Base-by-base conservation (phyloP, 331 rosid species). In the Quercus lobata region DNA sequence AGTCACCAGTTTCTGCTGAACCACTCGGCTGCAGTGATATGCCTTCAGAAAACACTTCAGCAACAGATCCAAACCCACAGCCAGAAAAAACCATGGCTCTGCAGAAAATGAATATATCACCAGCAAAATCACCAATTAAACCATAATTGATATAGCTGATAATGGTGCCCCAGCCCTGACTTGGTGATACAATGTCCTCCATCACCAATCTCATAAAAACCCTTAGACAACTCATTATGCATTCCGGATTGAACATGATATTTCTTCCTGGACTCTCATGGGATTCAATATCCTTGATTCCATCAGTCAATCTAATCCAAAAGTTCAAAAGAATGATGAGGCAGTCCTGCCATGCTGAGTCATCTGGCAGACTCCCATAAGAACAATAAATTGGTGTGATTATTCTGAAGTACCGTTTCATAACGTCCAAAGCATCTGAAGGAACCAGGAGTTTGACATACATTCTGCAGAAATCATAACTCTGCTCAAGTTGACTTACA, bases 281-380 rank as follows among this genome's bases (percentile, higher is more conserved):
- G 69, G 76, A 80, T 29, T 79, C 76, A 78, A 89, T 86, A 72
- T 88, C 92, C 84, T 84, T 89, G 91, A 96, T 88, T 84, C 90
- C 98, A 73, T 90, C 97, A 25, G 89, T 44, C 84, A 96, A 86
- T 83, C 93, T 85, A 84, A 87, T 85, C 97, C 97, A 93, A 84
- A 91, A 93, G 81, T 92, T 85, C 72, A 93, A 82, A 80, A 96
- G 97, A 83, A 89, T 66, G 77, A 96, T 82, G 79, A 96, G 97
- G 83, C 97, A 90, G 57, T 93, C 98, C 87, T 96, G 98, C 97
- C 96, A 96, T 18, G 89, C 77, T 22, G 98, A 91, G 89, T 86
- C 84, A 81, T 96, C 99, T 11, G 97, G 98, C 55, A 87, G 71
- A 74, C 79, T 85, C 81, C 86, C 94, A 27, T 75, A 85, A 63